phyloP scores from a whole-genome alignment of 805 yeast species.

The Ogataea paradorogensis region DNA sequence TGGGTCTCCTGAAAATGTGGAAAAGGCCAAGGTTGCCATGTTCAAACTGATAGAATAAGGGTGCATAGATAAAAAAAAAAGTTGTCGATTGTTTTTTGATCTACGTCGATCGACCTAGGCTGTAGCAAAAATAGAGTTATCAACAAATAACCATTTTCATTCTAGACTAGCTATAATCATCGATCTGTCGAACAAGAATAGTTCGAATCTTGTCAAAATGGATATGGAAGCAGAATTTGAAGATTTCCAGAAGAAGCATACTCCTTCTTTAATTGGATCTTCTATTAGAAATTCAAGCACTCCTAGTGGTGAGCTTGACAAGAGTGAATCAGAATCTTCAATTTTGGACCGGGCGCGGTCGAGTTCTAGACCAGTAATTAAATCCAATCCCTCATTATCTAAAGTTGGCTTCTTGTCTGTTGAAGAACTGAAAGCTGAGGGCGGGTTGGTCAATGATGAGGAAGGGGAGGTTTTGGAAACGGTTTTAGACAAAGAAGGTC shows the following conservation, averaged over 20 bases:
- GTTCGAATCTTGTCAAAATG: conserved; percentile 30
- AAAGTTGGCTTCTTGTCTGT: conserved; percentile 27
- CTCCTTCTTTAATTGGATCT: conserved; percentile 54
- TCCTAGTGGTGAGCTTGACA: conserved; percentile 20
- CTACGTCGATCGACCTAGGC: conserved; percentile 4
- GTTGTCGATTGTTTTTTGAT: conserved; percentile 1
- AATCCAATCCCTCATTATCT: conserved; percentile 34
- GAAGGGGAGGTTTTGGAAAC: conserved; percentile 54
- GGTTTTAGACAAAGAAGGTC: conserved; percentile 52
- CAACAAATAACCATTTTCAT: conserved; percentile 2
- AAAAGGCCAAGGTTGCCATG: conserved; percentile 60
- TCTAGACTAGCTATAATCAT: not conserved
- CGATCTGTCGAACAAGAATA: conserved; percentile 4
- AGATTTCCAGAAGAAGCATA: conserved; percentile 44
- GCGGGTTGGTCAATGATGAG: conserved; percentile 57
- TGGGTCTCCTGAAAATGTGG: conserved; percentile 68
- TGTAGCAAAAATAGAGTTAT: conserved; percentile 2
- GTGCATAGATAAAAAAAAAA: conserved; percentile 23
- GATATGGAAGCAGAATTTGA: conserved; percentile 53
- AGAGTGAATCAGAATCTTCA: conserved; percentile 9
- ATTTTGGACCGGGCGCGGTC: conserved; percentile 24
- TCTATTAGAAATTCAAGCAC: conserved; percentile 35
- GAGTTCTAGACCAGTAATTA: conserved; percentile 42
- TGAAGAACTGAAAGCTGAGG: conserved; percentile 39
- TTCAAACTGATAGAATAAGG: conserved; percentile 55